Conservation (phyloP, 192 early-diverging fungal genomes). For the Rhizophagus prolifer region DNA sequence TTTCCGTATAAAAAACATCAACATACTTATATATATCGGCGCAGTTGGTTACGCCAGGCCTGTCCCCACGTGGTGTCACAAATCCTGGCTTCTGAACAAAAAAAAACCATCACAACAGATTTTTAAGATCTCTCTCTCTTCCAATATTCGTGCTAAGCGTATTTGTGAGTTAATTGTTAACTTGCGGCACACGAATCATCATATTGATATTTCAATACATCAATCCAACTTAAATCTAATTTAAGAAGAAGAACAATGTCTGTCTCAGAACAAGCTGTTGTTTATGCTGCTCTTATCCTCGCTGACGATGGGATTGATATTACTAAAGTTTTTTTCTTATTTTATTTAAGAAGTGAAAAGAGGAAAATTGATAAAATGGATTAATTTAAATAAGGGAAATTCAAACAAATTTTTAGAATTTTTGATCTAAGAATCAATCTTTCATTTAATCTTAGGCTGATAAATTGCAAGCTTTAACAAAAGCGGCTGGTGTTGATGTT, state of each 20-base stretch:
- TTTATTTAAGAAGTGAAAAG: not conserved
- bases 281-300: slow-evolving; percentile 97
- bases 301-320: slow-evolving; percentile 96
- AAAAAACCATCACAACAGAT: no score
- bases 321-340: slow-evolving; percentile 51
- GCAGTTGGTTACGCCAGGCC: no score
- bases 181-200: no score
- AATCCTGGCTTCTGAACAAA: no score
- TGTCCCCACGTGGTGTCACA: no score
- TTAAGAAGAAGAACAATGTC: not conserved
- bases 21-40: no score
- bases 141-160: no score
- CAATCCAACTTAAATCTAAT: no score
- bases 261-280: slow-evolving; percentile 74
- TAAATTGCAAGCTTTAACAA: slow-evolving; percentile 89
- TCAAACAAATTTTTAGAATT: slow-evolving; percentile 1
- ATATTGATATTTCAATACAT: no score
- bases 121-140: no score
- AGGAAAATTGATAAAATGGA: not conserved
- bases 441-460: slow-evolving; percentile 63
- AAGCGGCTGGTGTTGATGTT: slow-evolving; percentile 86
- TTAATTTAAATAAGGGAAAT: not conserved
- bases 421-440: not conserved
- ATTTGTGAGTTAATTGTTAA: no score
- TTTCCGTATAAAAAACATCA: no score